These are phyloP conservation scores for Cinchona pubescens DNA, from an alignment of 257 asterid species.

Conservation along the genomic window DNA sequence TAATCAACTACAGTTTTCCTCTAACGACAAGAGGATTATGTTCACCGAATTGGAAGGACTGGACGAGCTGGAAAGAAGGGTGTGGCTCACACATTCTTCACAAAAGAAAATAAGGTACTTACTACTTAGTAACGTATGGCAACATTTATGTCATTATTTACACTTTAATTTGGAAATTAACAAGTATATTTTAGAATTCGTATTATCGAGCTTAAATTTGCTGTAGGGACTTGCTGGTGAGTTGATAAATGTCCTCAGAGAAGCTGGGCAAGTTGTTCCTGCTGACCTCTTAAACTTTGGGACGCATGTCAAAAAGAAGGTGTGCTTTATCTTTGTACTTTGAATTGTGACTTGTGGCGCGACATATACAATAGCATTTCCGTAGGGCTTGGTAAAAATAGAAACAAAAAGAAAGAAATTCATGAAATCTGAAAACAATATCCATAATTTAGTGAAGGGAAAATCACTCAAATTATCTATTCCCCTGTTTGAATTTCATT, in stretches of 20 bases:
- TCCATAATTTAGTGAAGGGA: too few relatives aligned
- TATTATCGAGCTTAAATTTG: not conserved
- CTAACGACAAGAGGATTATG: constrained; percentile 95
- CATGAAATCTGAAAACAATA: too few relatives aligned
- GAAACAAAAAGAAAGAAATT: too few relatives aligned
- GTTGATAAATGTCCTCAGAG: constrained; percentile 86
- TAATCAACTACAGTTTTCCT: constrained; percentile 93
- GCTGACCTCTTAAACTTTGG: constrained; percentile 79
- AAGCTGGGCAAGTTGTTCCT: constrained; percentile 91
- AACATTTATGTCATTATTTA: not conserved
- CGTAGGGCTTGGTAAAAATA: not conserved
- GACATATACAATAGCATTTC: not conserved
- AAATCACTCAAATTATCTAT: too few relatives aligned
- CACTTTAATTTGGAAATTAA: not conserved
- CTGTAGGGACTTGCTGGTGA: constrained; percentile 88
- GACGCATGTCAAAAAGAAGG: constrained; percentile 98
- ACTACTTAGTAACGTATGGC: not conserved
- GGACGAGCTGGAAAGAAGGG: constrained; percentile 99
- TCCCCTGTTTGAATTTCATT: not conserved
- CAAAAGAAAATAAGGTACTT: constrained; percentile 84
- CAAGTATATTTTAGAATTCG: not conserved
- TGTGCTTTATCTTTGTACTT: constrained; percentile 15
- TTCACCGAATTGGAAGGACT: constrained; percentile 96
- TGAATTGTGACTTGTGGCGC: not conserved
- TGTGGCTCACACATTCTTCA: constrained; percentile 98